Evolutionary conservation across 2,329 filamentous ascomycete species (phyloP).

Genomic region (Leptographium radiaticola): DNA sequence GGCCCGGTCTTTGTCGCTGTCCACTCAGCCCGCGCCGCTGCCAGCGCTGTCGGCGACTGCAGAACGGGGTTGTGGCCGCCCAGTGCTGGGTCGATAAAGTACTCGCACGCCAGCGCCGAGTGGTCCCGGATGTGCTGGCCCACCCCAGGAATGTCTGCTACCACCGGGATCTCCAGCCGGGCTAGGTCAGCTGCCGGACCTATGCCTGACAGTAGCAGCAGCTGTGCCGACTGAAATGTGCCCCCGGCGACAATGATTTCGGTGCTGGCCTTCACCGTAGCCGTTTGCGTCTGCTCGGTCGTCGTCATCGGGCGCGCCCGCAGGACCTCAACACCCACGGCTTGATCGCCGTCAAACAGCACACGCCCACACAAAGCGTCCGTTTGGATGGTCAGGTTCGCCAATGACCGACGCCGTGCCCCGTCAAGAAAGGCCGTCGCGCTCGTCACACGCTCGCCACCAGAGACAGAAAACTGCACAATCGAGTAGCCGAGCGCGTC

Average conservation of each 20-base stretch:
- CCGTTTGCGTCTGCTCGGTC: no score
- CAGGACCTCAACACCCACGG: constrained; percentile 2
- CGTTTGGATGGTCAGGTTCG: constrained; percentile 14
- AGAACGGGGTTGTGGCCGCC: not conserved
- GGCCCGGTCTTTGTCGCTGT: not conserved
- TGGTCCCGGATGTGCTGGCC: constrained; percentile 28
- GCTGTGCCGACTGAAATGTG: constrained; percentile 25
- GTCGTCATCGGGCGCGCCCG: not conserved
- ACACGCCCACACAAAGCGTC: not conserved
- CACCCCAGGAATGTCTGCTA: constrained; percentile 22
- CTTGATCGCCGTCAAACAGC: not conserved
- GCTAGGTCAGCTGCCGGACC: constrained; percentile 28
- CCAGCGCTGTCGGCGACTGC: not conserved
- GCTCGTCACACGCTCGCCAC: constrained; percentile 1
- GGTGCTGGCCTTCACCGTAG: not conserved
- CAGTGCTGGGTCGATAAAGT: not conserved
- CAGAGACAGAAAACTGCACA: constrained; percentile 1
- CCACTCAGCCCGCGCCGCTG: not conserved
- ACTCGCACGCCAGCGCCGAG: constrained; percentile 8
- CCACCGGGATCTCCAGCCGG: constrained; percentile 23
- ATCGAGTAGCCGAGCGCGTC: not conserved
- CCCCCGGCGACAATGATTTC: constrained; percentile 31
- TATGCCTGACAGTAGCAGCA: constrained; percentile 31
- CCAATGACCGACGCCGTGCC: constrained; percentile 4
- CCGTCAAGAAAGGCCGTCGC: not conserved